These are phyloP conservation scores for Oldenlandia corymbosa DNA, from an alignment of 257 asterid genomes.

Conservation along the genomic window DNA sequence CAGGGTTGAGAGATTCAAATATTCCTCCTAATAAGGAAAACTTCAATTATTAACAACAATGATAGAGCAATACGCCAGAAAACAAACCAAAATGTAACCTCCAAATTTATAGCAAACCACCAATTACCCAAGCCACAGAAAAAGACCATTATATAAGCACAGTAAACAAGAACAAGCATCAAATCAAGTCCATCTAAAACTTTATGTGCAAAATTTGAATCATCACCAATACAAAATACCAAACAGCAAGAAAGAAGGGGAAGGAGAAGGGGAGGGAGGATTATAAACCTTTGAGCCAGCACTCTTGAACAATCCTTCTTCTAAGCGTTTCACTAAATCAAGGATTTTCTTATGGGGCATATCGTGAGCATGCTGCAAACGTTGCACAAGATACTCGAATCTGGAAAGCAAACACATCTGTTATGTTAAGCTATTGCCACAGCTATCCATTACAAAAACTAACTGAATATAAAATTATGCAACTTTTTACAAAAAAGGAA, in stretches of 20 bases:
- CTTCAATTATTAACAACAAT: conserved; percentile 4
- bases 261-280: too few species aligned
- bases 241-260: background rate
- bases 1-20: conserved; percentile 59
- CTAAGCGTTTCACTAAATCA: conserved; percentile 74
- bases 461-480: too few species aligned
- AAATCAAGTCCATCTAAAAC: background rate
- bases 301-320: conserved; percentile 69
- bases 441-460: background rate
- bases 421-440: conserved; percentile 4
- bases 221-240: background rate
- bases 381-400: conserved; percentile 51
- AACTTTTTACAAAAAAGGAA: too few species aligned
- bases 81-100: too few species aligned
- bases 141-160: background rate
- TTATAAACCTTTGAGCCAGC: conserved; percentile 71
- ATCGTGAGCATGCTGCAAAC: conserved; percentile 57
- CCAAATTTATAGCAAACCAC: too few species aligned
- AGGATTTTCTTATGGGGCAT: conserved; percentile 46
- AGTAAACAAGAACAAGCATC: background rate
- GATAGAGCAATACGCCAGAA: too few species aligned
- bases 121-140: too few species aligned
- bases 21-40: conserved; percentile 65
- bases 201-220: background rate
- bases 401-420: conserved; percentile 36